Base-by-base conservation (phyloP, 805 yeast genomes). In the Lachancea cidri region DNA sequence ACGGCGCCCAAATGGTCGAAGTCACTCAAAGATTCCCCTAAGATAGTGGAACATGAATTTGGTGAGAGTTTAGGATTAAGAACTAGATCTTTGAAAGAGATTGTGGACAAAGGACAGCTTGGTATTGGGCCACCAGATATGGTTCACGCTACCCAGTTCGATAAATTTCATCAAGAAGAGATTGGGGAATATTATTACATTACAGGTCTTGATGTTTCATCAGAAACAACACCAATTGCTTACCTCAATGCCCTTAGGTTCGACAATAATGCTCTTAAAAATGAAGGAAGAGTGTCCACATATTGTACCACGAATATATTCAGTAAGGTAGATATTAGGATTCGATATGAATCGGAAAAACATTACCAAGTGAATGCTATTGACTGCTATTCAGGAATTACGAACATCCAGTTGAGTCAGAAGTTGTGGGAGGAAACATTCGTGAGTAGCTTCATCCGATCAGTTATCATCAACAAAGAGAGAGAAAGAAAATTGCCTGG, bases 61-160 rank as follows among this genome's bases (percentile, higher is more conserved):
- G 65, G 65, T 2, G 66, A 61, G 37, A 55, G 61, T 41, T 45
- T 61, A 30, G 58, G 58, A 3, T 45, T 44, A 18, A 49, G 67
- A 38, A 50, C 54, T 2, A 41, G 48, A 4, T 33, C 53, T 15
- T 36, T 60, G 25, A 42, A 45, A 17, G 54, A 48, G 7, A 29
- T 58, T 34, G 42, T 38, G 2, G 37, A 24, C 3, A 27, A 39
- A 17, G 57, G 48, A 18, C 46, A 43, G 17, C 22, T 54, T 39
- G 80, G 79, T n/a, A 55, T 82, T 17, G 94, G 94, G 0, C 86
- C 88, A 2, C 83, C 88, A 3, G 94, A 85, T 60, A 65, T 84
- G 43, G 77, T 53, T 36, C 54, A 72, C 50, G 48, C 70, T n/a
- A 62, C 74, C n/a, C 57, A 62, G 24, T 65, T 65, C 42, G 71